Evolutionary conservation across 768 basidiomycete genomes (phyloP), one percentile per base, ranked within the genome.

Genomic region (Lepiota subincarnata): DNA sequence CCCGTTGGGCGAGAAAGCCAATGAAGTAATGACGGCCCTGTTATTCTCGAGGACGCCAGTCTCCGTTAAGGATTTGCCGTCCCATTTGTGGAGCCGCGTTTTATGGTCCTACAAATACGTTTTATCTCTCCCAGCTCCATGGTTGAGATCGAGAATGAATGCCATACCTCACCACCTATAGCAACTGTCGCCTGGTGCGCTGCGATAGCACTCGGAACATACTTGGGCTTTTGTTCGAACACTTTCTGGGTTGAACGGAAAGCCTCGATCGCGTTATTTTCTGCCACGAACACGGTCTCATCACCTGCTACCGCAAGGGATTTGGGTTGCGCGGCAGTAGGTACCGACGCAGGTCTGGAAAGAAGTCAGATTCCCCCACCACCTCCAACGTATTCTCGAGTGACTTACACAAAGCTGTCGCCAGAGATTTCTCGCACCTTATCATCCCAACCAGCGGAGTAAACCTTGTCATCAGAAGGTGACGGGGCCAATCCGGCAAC

Each of bases 381-480:
- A 48, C 22, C 48, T 13, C 14, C 12, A 11, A 16, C n/a, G n/a
- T n/a, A 20, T 39, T 45, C 12, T 6, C 53, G 36, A 56, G 19
- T 31, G 34, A 75, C 81, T 53, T 54, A 87, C 80, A 73, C 67
- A 65, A 82, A 86, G 56, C 64, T 67, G 68, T 16, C 70, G 37
- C 64, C 60, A 20, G 66, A 59, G 10, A 92, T 81, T 62, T 91
- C 89, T 41, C 85, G 75, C 3, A 92, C 71, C 28, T 66, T 73
- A 64, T 97, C 95, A 57, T 97, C 95, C 62, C 81, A 93, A 11
- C 89, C 94, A 13, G 82, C 70, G 18, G 87, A 87, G 61, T 81
- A 86, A 0, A 87, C 72, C 49, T 62, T 70, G 14, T 77, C 81
- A 22, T 79, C 81, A 6, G 67, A 63, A 0, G 70, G 60, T 8